phyloP scores from a whole-genome alignment of 495 filamentous ascomycete genomes.

The Bryoglossum gracile region DNA sequence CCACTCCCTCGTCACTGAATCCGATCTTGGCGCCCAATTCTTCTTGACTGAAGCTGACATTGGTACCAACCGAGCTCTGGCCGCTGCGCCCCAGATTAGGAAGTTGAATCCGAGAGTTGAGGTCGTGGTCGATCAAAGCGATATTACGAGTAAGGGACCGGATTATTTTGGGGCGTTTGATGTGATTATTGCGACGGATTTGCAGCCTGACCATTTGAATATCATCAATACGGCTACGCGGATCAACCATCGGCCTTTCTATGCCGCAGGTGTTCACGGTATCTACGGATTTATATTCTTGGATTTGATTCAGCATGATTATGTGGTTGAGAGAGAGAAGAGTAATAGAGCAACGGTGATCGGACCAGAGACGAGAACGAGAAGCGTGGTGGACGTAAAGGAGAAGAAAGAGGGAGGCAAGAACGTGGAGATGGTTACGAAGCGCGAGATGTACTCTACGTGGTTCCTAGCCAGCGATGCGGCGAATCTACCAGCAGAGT shows the following conservation, averaged over 20 bases:
- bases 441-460: constrained; percentile 81
- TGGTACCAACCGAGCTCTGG: constrained; percentile 79
- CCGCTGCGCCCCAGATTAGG: constrained; percentile 68
- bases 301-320: constrained; percentile 82
- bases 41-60: constrained; percentile 65
- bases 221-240: constrained; percentile 79
- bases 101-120: constrained; percentile 87
- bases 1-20: constrained; percentile 64
- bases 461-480: constrained; percentile 67
- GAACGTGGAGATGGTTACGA: constrained; percentile 81
- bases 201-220: constrained; percentile 62
- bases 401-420: constrained; percentile 67
- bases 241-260: constrained; percentile 69
- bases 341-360: constrained; percentile 62
- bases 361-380: constrained; percentile 65
- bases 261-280: constrained; percentile 80
- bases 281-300: constrained; percentile 94
- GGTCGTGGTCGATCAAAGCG: constrained; percentile 58
- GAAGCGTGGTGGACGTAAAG: constrained; percentile 61
- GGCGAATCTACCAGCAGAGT: constrained; percentile 64
- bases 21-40: constrained; percentile 85
- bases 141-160: constrained; percentile 55
- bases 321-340: constrained; percentile 75
- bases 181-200: constrained; percentile 85
- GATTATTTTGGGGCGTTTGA: constrained; percentile 74